Percentiles rank a stretch among this genome's conserved stretches.
These are phyloP conservation scores for Cyamopsis tetragonoloba DNA, from an alignment of 306 rosid species.

Conservation along the genomic window DNA sequence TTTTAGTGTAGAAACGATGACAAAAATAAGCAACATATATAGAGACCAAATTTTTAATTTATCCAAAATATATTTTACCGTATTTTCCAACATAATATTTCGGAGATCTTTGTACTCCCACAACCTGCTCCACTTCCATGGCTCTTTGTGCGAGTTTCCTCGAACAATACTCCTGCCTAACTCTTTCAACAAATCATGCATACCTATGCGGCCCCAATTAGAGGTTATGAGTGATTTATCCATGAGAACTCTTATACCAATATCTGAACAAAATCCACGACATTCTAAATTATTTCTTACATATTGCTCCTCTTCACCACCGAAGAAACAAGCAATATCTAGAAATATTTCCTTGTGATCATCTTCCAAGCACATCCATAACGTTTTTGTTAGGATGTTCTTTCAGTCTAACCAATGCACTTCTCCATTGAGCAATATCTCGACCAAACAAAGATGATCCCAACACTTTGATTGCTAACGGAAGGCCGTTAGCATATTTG, in stretches of 20 bases:
- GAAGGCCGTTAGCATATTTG: background rate
- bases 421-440: background rate
- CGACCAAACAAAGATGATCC: slow-evolving; percentile 10
- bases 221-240: background rate
- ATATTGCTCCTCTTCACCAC: rapidly evolving
- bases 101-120: background rate
- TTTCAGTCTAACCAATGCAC: slow-evolving; percentile 14
- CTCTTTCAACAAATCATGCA: slow-evolving; percentile 19
- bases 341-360: slow-evolving; percentile 15
- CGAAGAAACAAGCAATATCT: slow-evolving; percentile 8
- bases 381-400: background rate
- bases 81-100: background rate
- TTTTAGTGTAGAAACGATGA: too few relatives aligned
- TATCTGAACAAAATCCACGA: slow-evolving; percentile 5
- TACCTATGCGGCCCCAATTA: rapidly evolving
- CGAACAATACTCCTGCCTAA: slow-evolving; percentile 12
- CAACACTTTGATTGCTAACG: slow-evolving; percentile 21
- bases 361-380: background rate
- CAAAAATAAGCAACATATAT: too few relatives aligned
- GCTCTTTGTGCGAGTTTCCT: slow-evolving; percentile 20
- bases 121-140: slow-evolving; percentile 20
- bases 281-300: background rate
- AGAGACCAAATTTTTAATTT: too few relatives aligned
- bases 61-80: background rate
- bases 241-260: background rate